Percentiles rank a stretch among this genome's conserved stretches.
These are phyloP conservation scores for Peronospora destructor DNA, from an alignment of 352 stramenopile species.

Conservation along the genomic window DNA sequence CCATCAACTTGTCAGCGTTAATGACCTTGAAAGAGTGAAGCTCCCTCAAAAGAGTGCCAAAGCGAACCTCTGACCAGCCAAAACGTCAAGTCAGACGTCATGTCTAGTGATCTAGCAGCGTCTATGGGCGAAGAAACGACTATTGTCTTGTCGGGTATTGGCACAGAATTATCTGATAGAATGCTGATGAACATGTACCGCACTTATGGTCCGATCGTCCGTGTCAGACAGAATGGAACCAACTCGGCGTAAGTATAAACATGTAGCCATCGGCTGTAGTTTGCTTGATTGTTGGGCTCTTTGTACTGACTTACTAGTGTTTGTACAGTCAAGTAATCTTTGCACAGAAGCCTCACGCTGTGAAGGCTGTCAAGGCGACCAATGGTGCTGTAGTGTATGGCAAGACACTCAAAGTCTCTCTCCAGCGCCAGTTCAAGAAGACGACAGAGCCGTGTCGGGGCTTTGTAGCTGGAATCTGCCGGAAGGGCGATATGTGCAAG, in stretches of 20 bases:
- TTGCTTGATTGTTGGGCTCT: too few relatives aligned
- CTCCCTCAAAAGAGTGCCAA: slow-evolving; percentile 16
- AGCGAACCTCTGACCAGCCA: slow-evolving; percentile 18
- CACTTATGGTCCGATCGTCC: slow-evolving; percentile 48
- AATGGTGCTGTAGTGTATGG: slow-evolving; percentile 58
- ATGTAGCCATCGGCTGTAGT: too few relatives aligned
- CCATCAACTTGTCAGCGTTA: background rate
- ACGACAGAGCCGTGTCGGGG: slow-evolving; percentile 36
- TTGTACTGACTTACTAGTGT: background rate
- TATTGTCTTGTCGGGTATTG: slow-evolving; percentile 49
- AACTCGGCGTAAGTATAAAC: slow-evolving; percentile 46
- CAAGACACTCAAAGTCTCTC: slow-evolving; percentile 36
- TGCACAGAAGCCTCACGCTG: slow-evolving; percentile 18
- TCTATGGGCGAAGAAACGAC: slow-evolving; percentile 20
- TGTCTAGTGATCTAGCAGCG: background rate
- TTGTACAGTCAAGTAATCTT: slow-evolving; percentile 40
- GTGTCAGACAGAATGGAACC: slow-evolving; percentile 36
- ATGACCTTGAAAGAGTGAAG: too few relatives aligned
- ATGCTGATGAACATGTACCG: slow-evolving; percentile 54
- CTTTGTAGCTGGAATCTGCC: slow-evolving; percentile 56
- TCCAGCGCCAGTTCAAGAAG: slow-evolving; percentile 40
- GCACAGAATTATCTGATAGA: slow-evolving; percentile 26
- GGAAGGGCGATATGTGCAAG: slow-evolving; percentile 66
- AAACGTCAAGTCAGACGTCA: slow-evolving; percentile 14
- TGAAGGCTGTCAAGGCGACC: slow-evolving; percentile 34